Evolutionary conservation across 163 green algal species (phyloP), one percentile per base, ranked within the genome.

Genomic region (Volvox carteri): DNA sequence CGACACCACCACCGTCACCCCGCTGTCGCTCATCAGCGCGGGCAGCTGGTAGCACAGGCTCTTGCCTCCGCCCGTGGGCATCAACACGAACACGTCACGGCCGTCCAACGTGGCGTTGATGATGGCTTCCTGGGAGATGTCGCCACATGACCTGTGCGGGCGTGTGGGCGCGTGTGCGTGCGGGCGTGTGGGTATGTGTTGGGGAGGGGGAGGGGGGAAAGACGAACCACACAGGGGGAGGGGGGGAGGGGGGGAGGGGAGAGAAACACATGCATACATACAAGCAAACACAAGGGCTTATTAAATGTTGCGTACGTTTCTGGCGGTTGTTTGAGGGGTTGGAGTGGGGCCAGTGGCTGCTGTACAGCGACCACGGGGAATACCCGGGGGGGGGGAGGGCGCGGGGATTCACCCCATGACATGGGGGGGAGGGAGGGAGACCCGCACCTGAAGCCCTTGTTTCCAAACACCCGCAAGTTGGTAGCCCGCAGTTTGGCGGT

Each of bases 1-100:
- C 2, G 95, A 98, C 18, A 99, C 94, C n/a, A 99, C 97, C 0
- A 99, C 77, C 0, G 96, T 98, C 39, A 99, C 83, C 6, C 96
- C 97, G 0, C 84, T 7, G 2, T 67, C 75, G 16, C 11, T 52
- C 16, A 98, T 65, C 14, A 98, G 46, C 1, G 96, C 96, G 0
- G 96, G 96, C 85, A 98, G 93, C 93, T 89, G 94, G 92, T 96
- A 97, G 91, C 94, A 97, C 73, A 96, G 88, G 70, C 75, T 94
- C 92, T 97, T 96, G 86, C 94, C 94, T 35, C 94, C 95, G 42
- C 96, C 96, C 1, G 95, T 99, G 19, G 97, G 97, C 97, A 99
- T 99, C 42, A 99, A 93, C 76, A 98, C 96, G 90, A 98, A 98
- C n/a, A 97, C 95, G 91, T 99, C 97, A 37, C 92, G 86, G 4